Percentiles rank a stretch among this genome's conserved stretches.
Evolutionary conservation across 2,329 filamentous ascomycete genomes (phyloP).

Genomic region (Tetracladium maxilliforme): DNA sequence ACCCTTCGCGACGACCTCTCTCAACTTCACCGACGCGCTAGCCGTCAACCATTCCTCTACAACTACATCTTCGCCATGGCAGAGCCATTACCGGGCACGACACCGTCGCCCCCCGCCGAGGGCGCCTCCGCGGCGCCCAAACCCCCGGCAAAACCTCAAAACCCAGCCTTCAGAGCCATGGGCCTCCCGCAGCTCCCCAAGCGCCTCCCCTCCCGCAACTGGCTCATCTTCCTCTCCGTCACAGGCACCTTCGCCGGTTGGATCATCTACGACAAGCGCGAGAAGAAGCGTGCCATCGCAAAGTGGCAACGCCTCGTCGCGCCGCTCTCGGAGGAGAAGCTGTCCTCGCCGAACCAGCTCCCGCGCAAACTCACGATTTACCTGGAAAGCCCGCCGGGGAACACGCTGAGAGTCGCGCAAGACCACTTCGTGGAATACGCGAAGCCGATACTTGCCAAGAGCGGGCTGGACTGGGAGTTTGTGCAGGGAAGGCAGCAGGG

Average conservation of each 20-base stretch:
- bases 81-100: too few species aligned
- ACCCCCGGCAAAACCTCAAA: too few species aligned
- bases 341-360: slow-evolving; percentile 57
- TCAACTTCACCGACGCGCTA: too few species aligned
- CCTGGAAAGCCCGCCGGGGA: slow-evolving; percentile 72
- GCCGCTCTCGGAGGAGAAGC: slow-evolving; percentile 63
- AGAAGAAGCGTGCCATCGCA: slow-evolving; percentile 72
- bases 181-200: slow-evolving; percentile 70
- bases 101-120: too few species aligned
- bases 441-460: slow-evolving; percentile 81
- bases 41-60: too few species aligned
- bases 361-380: slow-evolving; percentile 78
- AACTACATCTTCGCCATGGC: too few species aligned
- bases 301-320: slow-evolving; percentile 81
- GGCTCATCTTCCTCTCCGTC: slow-evolving; percentile 86
- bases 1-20: too few species aligned
- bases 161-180: slow-evolving; percentile 65
- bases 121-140: too few species aligned
- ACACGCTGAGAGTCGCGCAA: slow-evolving; percentile 70
- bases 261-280: slow-evolving; percentile 80
- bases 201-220: slow-evolving; percentile 87
- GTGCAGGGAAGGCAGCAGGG: slow-evolving; percentile 84
- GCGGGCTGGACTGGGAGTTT: slow-evolving; percentile 90
- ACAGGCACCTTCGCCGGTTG: slow-evolving; percentile 65
- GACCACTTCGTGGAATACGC: slow-evolving; percentile 95